Evolutionary conservation across 2,329 filamentous ascomycete genomes (phyloP), one percentile per base, ranked within the genome.

Genomic region (Didymella segeticola): DNA sequence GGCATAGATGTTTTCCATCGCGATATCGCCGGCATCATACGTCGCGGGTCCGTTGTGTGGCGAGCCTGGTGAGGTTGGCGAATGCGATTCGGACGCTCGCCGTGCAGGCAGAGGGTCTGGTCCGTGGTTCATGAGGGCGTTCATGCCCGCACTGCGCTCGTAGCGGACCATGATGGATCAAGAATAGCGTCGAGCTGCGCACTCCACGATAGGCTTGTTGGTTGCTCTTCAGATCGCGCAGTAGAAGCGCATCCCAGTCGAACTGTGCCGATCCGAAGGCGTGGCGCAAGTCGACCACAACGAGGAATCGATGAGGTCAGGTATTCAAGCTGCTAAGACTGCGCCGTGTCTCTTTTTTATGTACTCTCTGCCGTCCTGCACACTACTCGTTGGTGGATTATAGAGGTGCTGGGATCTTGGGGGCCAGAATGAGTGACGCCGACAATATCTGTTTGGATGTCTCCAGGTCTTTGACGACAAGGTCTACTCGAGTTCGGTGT

Each of bases 1-100:
- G 39, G 62, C 56, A 23, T 65, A 61, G 4, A 59, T 52, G 12
- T 64, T 56, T n/a, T 67, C 64, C 54, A 67, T 66, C 5, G 62
- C 56, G 4, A 69, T 55, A 27, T 68, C 63, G 7, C 63, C 60
- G 10, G 52, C 50, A 26, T 67, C 51, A n/a, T 64, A 61, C 12
- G 43, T 49, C 8, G 47, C 48, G 11, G 61, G 53, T 14, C 46
- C 49, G 15, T 64, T 53, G 23, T 62, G 61, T 9, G 60, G 49
- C 8, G 59, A 57, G 23, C 39, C 50, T 1, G 60, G 63, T 43
- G 51, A 47, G n/a, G 60, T 37, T 33, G 57, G 49, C 19, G 34
- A 50, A 17, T 41, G 34, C 5, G 29, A 41, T n/a, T 47, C 45
- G 22, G 38, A 39, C 8, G 33, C 17, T 14, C 39, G 26, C 17